Evolutionary conservation across 108 stramenopile genomes (phyloP).

Genomic region (Pseudonitzschia multiseries): DNA sequence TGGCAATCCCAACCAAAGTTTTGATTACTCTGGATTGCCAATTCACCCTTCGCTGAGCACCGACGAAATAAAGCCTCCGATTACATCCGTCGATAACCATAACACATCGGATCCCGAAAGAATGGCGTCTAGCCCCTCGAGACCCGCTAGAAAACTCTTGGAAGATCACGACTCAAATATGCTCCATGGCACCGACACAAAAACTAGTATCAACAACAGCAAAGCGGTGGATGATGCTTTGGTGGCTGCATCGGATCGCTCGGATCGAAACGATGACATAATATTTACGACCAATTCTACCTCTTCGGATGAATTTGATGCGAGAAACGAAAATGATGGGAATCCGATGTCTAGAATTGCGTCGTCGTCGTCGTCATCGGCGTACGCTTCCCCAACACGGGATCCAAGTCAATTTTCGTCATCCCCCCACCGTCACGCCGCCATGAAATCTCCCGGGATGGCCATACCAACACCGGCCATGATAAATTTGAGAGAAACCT

Average conservation of each 20-base stretch:
- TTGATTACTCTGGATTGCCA: neutral
- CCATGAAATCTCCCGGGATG: slow-evolving; percentile 27
- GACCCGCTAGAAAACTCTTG: neutral
- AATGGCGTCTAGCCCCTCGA: slow-evolving; percentile 7
- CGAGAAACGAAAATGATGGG: neutral
- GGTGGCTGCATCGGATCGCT: slow-evolving; percentile 4
- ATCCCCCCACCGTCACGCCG: slow-evolving; percentile 2
- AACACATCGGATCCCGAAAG: neutral
- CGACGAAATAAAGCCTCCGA: neutral
- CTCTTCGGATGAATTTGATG: neutral
- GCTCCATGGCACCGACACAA: neutral
- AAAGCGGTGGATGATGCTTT: slow-evolving; percentile 9
- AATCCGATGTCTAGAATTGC: neutral
- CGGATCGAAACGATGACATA: slow-evolving; percentile 6
- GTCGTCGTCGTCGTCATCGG: neutral
- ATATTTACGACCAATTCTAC: slow-evolving; percentile 14
- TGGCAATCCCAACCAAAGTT: neutral
- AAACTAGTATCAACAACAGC: neutral
- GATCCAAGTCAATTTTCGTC: neutral
- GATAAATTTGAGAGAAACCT: neutral
- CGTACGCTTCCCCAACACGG: too few relatives aligned
- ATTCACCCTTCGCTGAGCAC: neutral
- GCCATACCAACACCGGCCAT: slow-evolving; percentile 29
- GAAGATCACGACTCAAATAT: neutral
- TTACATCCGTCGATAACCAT: neutral